Conservation (phyloP, 768 basidiomycete genomes). For the Agrocybe pediades region DNA sequence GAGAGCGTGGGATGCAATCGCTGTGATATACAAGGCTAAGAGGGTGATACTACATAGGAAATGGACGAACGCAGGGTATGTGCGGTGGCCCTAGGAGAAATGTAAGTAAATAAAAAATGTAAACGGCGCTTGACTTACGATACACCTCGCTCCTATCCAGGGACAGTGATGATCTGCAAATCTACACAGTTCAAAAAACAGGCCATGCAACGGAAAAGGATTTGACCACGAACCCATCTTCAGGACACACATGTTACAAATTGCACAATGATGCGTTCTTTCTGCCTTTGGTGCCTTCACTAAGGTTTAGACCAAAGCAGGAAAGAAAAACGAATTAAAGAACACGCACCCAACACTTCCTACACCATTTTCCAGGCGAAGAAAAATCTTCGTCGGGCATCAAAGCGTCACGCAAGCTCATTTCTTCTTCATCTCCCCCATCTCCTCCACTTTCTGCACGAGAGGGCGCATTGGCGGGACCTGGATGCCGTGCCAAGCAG, state of each 20-base stretch:
- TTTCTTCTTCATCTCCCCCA: conserved; percentile 36
- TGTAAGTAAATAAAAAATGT: not conserved
- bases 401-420: conserved; percentile 63
- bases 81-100: conserved; percentile 68
- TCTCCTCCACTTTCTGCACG: conserved; percentile 22
- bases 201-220: not conserved
- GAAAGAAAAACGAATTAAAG: not conserved
- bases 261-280: conserved; percentile 75
- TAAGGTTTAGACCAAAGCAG: not conserved
- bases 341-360: conserved; percentile 64
- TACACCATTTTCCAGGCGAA: conserved; percentile 70
- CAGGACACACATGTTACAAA: conserved; percentile 77
- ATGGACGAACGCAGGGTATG: conserved; percentile 83
- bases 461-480: conserved; percentile 44
- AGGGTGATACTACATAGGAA: conserved; percentile 67
- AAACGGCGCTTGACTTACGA: conserved; percentile 59
- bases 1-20: conserved; percentile 53
- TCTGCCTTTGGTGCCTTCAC: conserved; percentile 71
- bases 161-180: conserved; percentile 81
- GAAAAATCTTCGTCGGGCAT: conserved; percentile 53
- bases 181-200: conserved; percentile 8
- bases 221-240: conserved; percentile 71
- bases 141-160: conserved; percentile 77
- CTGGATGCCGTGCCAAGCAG: conserved; percentile 75
- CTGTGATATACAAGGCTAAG: conserved; percentile 61